Percentiles rank a stretch among this genome's conserved stretches.
These are phyloP conservation scores for Ceratocystis ficicola DNA, from an alignment of 2,329 filamentous ascomycete genomes.

Conservation along the genomic window DNA sequence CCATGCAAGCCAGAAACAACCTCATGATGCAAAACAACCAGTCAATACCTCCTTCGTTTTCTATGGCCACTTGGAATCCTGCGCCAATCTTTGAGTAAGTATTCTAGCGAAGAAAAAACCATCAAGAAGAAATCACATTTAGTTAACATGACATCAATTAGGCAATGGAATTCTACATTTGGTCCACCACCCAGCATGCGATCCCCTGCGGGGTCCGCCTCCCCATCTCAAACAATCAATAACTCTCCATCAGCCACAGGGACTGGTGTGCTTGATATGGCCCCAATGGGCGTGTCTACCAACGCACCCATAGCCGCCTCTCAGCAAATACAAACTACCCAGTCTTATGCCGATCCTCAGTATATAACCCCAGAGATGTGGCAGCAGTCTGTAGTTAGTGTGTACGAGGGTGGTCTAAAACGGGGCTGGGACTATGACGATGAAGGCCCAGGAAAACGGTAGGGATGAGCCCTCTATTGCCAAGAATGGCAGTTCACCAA, in stretches of 20 bases:
- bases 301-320: conserved; percentile 27
- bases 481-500: not conserved
- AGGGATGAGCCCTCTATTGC: not conserved
- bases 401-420: conserved; percentile 54
- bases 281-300: conserved; percentile 3
- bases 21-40: conserved; percentile 32
- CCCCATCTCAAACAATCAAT: conserved; percentile 28
- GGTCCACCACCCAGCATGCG: conserved; percentile 33
- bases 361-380: conserved; percentile 63
- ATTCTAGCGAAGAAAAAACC: not conserved
- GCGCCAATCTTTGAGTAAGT: conserved; percentile 81
- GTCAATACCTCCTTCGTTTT: conserved; percentile 42
- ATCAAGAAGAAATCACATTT: not conserved
- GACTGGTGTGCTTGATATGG: conserved; percentile 11
- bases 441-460: conserved; percentile 26
- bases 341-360: conserved; percentile 39
- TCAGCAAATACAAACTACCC: conserved; percentile 32
- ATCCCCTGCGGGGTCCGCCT: conserved; percentile 34
- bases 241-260: conserved; percentile 13
- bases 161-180: conserved; percentile 93
- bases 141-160: conserved; percentile 29
- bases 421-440: conserved; percentile 47
- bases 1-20: conserved; percentile 20
- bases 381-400: conserved; percentile 58
- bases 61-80: conserved; percentile 59